A percentile compares a stretch with the other conserved stretches of the same genome.
These are phyloP conservation scores for Metschnikowia lunata DNA, from an alignment of 805 yeast species.

Conservation along the genomic window DNA sequence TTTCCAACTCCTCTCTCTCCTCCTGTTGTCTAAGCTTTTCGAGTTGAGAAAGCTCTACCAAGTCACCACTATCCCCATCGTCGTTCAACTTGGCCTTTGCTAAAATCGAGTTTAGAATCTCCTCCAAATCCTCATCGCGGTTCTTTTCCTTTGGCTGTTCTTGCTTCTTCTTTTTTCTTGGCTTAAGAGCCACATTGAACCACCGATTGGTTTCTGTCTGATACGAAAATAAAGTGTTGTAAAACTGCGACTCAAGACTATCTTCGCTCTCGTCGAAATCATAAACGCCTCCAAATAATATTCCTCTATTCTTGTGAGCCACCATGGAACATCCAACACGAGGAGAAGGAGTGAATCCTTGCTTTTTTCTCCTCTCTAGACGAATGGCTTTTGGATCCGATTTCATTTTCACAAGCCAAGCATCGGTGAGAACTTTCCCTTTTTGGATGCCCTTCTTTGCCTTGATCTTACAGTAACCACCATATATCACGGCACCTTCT, in stretches of 20 bases:
- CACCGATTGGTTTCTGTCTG: slow-evolving; percentile 86
- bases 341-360: slow-evolving; percentile 86
- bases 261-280: slow-evolving; percentile 96
- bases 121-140: slow-evolving; percentile 79
- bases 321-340: slow-evolving; percentile 94
- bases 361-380: slow-evolving; percentile 88
- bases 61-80: slow-evolving; percentile 45
- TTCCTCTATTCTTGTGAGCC: slow-evolving; percentile 85
- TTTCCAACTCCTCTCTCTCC: slow-evolving; percentile 40
- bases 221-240: slow-evolving; percentile 73
- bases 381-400: slow-evolving; percentile 69
- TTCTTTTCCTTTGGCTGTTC: slow-evolving; percentile 41
- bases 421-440: slow-evolving; percentile 83
- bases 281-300: slow-evolving; percentile 91
- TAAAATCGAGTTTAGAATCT: slow-evolving; percentile 66
- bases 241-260: slow-evolving; percentile 77
- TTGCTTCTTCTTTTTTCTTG: slow-evolving; percentile 50
- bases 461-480: slow-evolving; percentile 92
- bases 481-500: slow-evolving; percentile 84
- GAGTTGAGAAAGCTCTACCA: slow-evolving; percentile 31
- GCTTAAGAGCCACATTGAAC: slow-evolving; percentile 67
- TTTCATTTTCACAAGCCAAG: slow-evolving; percentile 87
- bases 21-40: slow-evolving; percentile 34
- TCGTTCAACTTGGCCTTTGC: slow-evolving; percentile 69
- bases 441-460: slow-evolving; percentile 84